A percentile compares a stretch with the other conserved stretches of the same genome.
Conservation (phyloP, 1,139 yeast genomes). For the Waltiozyma sp. region DNA sequence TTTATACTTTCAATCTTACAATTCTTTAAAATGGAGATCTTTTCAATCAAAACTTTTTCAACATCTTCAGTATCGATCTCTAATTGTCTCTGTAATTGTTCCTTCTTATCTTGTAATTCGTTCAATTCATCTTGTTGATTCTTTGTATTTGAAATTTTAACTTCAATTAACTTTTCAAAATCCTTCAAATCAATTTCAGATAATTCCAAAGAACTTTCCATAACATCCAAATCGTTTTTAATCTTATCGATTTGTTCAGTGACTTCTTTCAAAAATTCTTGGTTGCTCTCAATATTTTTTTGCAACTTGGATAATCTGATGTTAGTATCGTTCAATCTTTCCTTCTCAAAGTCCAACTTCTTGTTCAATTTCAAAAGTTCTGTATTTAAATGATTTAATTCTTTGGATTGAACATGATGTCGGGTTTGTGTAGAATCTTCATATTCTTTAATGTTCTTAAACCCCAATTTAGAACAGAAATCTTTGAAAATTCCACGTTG, state of each 20-base stretch:
- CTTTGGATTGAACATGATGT: constrained; percentile 49
- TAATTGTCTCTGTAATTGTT: constrained; percentile 18
- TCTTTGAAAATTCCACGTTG: constrained; percentile 37
- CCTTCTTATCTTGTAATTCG: constrained; percentile 11
- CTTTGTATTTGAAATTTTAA: constrained; percentile 14
- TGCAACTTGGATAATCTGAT: constrained; percentile 32
- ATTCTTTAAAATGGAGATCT: constrained; percentile 51
- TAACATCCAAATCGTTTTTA: constrained; percentile 30
- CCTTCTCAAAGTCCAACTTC: constrained; percentile 55
- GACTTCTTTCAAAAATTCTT: constrained; percentile 24
- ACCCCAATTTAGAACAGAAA: constrained; percentile 45
- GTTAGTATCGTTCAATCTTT: constrained; percentile 33
- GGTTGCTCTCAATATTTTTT: constrained; percentile 25
- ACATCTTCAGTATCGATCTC: constrained; percentile 24
- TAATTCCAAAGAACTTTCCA: constrained; percentile 42
- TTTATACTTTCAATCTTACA: constrained; percentile 67
- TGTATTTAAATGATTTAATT: constrained; percentile 48
- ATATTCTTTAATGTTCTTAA: constrained; percentile 48
- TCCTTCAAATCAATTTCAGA: constrained; percentile 27
- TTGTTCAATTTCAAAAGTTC: constrained; percentile 53
- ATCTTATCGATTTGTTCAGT: constrained; percentile 24
- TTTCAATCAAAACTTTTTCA: constrained; percentile 45
- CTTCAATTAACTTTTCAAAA: constrained; percentile 18
- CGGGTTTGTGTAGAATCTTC: constrained; percentile 58
- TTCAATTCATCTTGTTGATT: constrained; percentile 18